Evolutionary conservation across 2,329 filamentous ascomycete species (phyloP).

Genomic region (Apiospora malaysiana): DNA sequence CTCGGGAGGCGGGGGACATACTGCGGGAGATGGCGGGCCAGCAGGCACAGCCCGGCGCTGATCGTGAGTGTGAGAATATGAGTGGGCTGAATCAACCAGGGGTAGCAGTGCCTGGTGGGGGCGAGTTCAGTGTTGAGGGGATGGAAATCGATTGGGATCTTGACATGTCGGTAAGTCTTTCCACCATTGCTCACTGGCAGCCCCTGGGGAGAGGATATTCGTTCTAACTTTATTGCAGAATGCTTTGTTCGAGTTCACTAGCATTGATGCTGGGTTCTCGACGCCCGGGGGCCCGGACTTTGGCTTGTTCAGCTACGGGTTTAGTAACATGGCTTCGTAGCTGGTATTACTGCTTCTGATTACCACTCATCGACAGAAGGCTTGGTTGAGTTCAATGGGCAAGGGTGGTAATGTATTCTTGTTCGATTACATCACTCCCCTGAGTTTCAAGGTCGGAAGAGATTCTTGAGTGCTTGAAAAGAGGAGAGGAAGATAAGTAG

Average conservation of each 20-base stretch:
- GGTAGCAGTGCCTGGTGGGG: slow-evolving; percentile 33
- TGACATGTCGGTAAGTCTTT: slow-evolving; percentile 30
- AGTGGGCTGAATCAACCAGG: neutral
- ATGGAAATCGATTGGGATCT: slow-evolving; percentile 43
- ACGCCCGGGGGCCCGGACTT: neutral
- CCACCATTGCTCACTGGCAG: neutral
- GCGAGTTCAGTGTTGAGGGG: slow-evolving; percentile 37
- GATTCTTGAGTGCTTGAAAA: no score
- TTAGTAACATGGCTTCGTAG: neutral
- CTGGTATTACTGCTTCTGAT: no score
- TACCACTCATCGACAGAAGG: no score
- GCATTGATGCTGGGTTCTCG: slow-evolving; percentile 25
- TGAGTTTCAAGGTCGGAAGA: no score
- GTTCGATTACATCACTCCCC: no score
- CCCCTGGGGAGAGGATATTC: no score
- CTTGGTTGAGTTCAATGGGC: no score
- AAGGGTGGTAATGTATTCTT: no score
- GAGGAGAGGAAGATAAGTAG: no score
- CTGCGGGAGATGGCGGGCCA: slow-evolving; percentile 31
- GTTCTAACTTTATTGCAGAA: slow-evolving; percentile 25
- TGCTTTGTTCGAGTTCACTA: slow-evolving; percentile 34
- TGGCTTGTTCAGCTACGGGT: neutral
- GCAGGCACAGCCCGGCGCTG: no score
- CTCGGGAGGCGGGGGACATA: neutral
- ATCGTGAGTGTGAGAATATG: no score